Evolutionary conservation across 768 basidiomycete genomes (phyloP), one percentile per base, ranked within the genome.

Genomic region (Amyloporia xantha): DNA sequence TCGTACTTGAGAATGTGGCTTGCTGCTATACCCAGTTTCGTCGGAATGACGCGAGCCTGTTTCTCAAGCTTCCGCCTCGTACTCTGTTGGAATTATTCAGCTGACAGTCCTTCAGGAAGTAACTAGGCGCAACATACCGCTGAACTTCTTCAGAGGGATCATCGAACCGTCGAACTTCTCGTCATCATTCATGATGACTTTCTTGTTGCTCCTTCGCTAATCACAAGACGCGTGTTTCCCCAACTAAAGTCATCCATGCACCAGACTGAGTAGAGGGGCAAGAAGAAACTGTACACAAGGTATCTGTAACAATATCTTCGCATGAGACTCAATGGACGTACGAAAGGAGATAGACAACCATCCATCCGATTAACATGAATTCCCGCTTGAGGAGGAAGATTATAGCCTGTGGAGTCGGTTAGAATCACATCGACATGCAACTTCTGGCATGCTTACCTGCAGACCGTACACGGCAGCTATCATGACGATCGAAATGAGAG

Each of bases 321-420:
- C 6, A 24, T 49, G n/a, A 36, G 17, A 33, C 5, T 37, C 2
- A 26, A 20, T 37, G n/a, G n/a, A n/a, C n/a, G n/a, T n/a, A n/a
- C n/a, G 95, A 93, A 30, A 93, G 65, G 62, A 98, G 91, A 68
- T 98, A 99, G 71, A 99, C 90, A 25, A 91, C 59, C 86, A 91
- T 91, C 91, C 93, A 95, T 3, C 91, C 92, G 58, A 97, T 82
- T 92, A 97, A 96, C 65, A 96, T 93, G 89, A 93, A 98, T 65
- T 96, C 91, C 54, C 92, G 82, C 43, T 93, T 79, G 62, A 97
- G 72, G 51, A 97, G 70, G 68, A 96, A 99, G 46, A 96, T 88
- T 41, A 93, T 66, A 0, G 90, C 91, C 44, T 55, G 53, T n/a
- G n/a, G n/a, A n/a, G n/a, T n/a, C n/a, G n/a, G n/a, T n/a, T n/a